A percentile compares a stretch with the other conserved stretches of the same genome.
Evolutionary conservation across 306 rosid genomes (phyloP).

Genomic region (Lithocarpus polystachyus): DNA sequence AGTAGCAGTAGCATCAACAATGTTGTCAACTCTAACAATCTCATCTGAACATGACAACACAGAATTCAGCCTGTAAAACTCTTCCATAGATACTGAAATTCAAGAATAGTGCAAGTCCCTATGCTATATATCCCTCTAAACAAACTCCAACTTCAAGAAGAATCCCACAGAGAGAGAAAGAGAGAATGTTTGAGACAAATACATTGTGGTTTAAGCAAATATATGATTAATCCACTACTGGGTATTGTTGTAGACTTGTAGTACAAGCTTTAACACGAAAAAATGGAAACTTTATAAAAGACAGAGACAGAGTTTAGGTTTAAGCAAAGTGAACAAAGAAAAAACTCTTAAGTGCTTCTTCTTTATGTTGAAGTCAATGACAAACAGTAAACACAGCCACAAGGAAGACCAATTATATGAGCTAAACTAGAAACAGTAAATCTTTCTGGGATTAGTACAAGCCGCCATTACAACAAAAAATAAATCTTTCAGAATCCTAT

Average conservation of each 20-base stretch:
- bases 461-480: not conserved
- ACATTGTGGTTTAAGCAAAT: not conserved
- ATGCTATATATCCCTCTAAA: not conserved
- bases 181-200: not conserved
- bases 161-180: not conserved
- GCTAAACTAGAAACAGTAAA: not conserved
- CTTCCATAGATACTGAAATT: slow-evolving; percentile 7
- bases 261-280: no score
- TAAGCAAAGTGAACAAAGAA: not conserved
- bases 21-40: slow-evolving; percentile 17
- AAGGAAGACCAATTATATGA: not conserved
- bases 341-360: not conserved
- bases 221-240: not conserved
- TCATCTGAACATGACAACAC: slow-evolving; percentile 16
- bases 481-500: not conserved
- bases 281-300: no score
- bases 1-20: slow-evolving; percentile 11
- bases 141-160: not conserved
- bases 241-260: not conserved
- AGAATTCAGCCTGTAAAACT: slow-evolving; percentile 11
- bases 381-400: not conserved
- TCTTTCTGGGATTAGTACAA: not conserved
- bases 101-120: not conserved
- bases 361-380: not conserved
- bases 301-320: not conserved